A percentile compares a stretch with the other conserved stretches of the same genome.
Evolutionary conservation across 805 yeast genomes (phyloP).

Genomic region (Sungouiozyma intestinalis): DNA sequence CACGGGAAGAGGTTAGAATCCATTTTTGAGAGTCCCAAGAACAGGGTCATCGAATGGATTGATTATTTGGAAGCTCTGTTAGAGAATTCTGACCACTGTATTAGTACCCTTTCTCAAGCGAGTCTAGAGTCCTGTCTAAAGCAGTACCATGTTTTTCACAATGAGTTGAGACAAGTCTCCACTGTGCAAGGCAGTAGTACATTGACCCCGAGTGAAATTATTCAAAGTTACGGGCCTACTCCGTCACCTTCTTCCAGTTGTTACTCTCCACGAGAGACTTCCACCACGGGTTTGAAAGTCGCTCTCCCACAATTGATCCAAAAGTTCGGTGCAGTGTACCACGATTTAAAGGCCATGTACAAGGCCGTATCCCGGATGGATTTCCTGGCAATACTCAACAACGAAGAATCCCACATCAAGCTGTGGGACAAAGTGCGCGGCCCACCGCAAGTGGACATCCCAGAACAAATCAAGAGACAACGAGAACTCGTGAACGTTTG

Average conservation of each 20-base stretch:
- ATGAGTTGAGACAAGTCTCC: conserved; percentile 11
- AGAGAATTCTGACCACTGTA: not conserved
- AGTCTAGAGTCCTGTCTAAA: conserved; percentile 3
- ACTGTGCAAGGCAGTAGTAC: conserved; percentile 16
- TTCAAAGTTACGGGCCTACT: conserved; percentile 16
- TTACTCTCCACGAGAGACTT: not conserved
- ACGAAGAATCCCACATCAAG: conserved; percentile 11
- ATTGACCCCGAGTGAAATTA: conserved; percentile 22
- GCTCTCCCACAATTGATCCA: conserved; percentile 7
- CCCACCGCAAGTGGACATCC: conserved; percentile 7
- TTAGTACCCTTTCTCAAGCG: not conserved
- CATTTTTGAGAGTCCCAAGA: conserved; percentile 26
- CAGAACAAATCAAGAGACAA: conserved; percentile 18
- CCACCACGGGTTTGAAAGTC: not conserved
- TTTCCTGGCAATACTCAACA: conserved; percentile 13
- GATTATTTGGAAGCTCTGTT: conserved; percentile 6
- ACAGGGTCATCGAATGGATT: conserved; percentile 23
- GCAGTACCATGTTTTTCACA: conserved; percentile 10
- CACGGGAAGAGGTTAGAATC: conserved; percentile 23
- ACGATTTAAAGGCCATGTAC: conserved; percentile 13
- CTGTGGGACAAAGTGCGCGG: conserved; percentile 26
- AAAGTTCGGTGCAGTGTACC: conserved; percentile 4
- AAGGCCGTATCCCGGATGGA: conserved; percentile 12
- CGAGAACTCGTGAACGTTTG: conserved; percentile 23
- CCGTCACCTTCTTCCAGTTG: conserved; percentile 1